Conservation (phyloP, 768 basidiomycete species). For the Lactarius trivialis region DNA sequence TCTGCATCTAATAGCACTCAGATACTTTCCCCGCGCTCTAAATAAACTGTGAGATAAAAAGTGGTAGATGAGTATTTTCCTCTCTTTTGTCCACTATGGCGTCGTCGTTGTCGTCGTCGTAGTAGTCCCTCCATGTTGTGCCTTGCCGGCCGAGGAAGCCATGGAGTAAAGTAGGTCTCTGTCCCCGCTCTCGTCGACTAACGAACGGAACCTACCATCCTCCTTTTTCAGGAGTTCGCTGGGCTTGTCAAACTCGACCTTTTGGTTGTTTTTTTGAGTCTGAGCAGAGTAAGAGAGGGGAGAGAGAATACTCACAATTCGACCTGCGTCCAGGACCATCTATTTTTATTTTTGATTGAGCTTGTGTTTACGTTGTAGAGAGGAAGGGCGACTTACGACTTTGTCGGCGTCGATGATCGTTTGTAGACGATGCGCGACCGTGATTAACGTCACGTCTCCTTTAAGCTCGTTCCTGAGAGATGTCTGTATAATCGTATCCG, state of each 20-base stretch:
- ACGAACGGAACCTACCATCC: slow-evolving; percentile 30
- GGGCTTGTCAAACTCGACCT: slow-evolving; percentile 45
- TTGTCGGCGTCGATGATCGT: slow-evolving; percentile 60
- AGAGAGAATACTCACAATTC: slow-evolving; percentile 29
- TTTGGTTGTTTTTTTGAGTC: neutral
- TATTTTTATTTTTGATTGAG: slow-evolving; percentile 10
- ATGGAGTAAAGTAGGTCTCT: slow-evolving; percentile 31
- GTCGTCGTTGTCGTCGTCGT: neutral
- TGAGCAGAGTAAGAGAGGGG: neutral
- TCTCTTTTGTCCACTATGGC: neutral
- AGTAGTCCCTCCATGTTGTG: neutral
- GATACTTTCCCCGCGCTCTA: neutral
- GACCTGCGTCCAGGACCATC: slow-evolving; percentile 42
- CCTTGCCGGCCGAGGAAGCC: slow-evolving; percentile 17
- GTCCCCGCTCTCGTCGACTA: slow-evolving; percentile 38
- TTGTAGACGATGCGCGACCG: slow-evolving; percentile 51
- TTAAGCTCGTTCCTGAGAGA: slow-evolving; percentile 44
- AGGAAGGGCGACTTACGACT: slow-evolving; percentile 33
- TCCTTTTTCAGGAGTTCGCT: slow-evolving; percentile 35
- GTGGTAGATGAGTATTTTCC: neutral
- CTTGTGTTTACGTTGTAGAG: neutral
- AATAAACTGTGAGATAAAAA: neutral
- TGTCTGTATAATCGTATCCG: slow-evolving; percentile 50
- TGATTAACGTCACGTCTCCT: slow-evolving; percentile 44
- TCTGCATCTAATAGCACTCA: neutral